These are phyloP conservation scores for Prunus padus DNA, from an alignment of 306 rosid genomes.

Conservation along the genomic window DNA sequence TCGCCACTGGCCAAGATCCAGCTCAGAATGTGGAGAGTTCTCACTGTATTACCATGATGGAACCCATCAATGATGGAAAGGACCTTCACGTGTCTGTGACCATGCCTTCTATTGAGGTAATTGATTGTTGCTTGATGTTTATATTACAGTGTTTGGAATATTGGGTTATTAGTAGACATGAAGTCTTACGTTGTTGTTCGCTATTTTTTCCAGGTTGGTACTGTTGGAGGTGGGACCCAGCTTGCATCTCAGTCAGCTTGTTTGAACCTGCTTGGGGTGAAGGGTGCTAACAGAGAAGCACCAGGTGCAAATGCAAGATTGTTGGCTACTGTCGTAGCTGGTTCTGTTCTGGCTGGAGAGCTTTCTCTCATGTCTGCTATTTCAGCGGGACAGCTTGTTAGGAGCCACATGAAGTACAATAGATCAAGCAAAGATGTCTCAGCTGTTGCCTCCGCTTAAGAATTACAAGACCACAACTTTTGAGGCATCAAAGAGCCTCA, in stretches of 20 bases:
- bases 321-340: conserved; percentile 75
- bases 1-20: conserved; percentile 97
- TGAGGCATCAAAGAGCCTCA: not conserved
- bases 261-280: conserved; percentile 79
- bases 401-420: conserved; percentile 93
- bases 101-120: conserved; percentile 92
- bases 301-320: conserved; percentile 76
- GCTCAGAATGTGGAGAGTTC: conserved; percentile 95
- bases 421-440: conserved; percentile 69
- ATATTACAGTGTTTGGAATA: not conserved
- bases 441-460: conserved; percentile 38
- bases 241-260: conserved; percentile 94
- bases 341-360: conserved; percentile 88
- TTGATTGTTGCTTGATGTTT: not conserved
- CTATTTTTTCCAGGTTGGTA: conserved; percentile 62
- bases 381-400: conserved; percentile 88
- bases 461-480: not conserved
- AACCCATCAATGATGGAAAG: conserved; percentile 65
- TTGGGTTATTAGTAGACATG: not conserved
- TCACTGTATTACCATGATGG: conserved; percentile 93
- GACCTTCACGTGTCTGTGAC: conserved; percentile 90
- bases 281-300: conserved; percentile 76
- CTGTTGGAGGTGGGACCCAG: conserved; percentile 98
- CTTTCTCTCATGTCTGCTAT: conserved; percentile 93
- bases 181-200: conserved; percentile 2